Base-by-base conservation (phyloP, 768 basidiomycete genomes). In the Sistotremastrum suecicum region DNA sequence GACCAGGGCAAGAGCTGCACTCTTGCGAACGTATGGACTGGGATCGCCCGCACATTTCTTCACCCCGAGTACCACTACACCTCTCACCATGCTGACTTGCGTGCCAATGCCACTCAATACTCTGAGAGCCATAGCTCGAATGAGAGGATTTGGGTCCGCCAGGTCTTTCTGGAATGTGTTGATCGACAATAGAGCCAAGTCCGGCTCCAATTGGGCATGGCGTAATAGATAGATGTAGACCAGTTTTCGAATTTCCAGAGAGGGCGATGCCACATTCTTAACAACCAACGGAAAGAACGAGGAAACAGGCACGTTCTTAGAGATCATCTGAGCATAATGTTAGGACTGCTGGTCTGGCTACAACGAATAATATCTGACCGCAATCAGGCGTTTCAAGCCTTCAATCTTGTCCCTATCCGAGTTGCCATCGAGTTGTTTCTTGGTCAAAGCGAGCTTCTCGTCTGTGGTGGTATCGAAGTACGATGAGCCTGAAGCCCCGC, bases 141-240 rank as follows among this genome's bases (percentile, higher is more conserved):
- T 97, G 54, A 95, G 75, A 0, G 92, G 94, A 50, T 83, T 95
- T 33, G 80, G 68, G 56, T 98, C 95, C 3, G 82, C 78, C 32
- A 99, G 70, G 64, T 99, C 95, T 62, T 88, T 89, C 62, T 99
- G 95, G 59, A 98, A 97, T 1, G 94, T 94, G 65, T 99, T 99
- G 68, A 99, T 94, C 3, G 91, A 92, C 32, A 99, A 72, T 42
- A 99, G 65, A 1, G 94, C 86, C 41, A 98, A 79, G 61, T 98
- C 95, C 9, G 95, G 92, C 55, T 95, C 91, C 34, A 80, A 76
- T 37, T 86, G 80, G 42, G 95, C 90, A 63, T 95, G 92, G 49
- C 89, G 82, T 39, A 98, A 68, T 52, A 99, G 80, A 66, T 94
- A 99, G 52, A 98, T 94, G 63, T 98, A 98, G 36, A 98, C 90